Evolutionary conservation across 140 eudicot genomes (phyloP), one percentile per base, ranked within the genome.

Genomic region (Senecio squalidus): DNA sequence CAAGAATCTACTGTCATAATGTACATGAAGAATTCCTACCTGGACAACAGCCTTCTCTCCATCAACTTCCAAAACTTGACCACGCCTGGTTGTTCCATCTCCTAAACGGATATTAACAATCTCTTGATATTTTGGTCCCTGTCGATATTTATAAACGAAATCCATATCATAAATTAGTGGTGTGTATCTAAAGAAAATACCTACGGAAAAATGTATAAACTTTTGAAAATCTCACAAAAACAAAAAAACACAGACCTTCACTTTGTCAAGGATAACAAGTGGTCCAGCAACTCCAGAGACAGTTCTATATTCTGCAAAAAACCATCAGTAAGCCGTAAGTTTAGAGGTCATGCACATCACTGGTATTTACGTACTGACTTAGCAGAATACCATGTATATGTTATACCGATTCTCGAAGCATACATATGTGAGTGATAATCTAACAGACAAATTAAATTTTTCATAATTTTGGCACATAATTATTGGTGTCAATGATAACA

Each of bases 221-320:
- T 8, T 1, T 36, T 36, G 41, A 36, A 36, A 36, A 36, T 4
- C 41, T 25, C 22, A 17, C 14, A 57, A 29, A n/a, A 33, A 15
- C 24, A 25, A 71, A 9, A 39, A 26, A 50, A 15, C 5, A 21
- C 4, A 50, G 58, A 90, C 97, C 97, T 90, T 90, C 56, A 90
- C 97, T 85, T 90, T 90, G 29, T 90, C 97, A 47, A 90, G 95
- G 73, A 90, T 90, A 67, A 90, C 97, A 57, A 90, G 82, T 29
- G 97, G 97, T 72, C 97, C 97, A 80, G 97, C 97, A 80, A 90
- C 97, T 39, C 97, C 97, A 47, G 95, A 90, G 60, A 90, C 95
- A 14, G 97, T 90, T 77, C 97, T 80, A 45, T 90, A 90, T 60
- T 90, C 97, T 90, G 95, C 71, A 64, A 33, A 31, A 39, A 60